Evolutionary conservation across 2,329 filamentous ascomycete species (phyloP).

Genomic region (Aspergillus niger): DNA sequence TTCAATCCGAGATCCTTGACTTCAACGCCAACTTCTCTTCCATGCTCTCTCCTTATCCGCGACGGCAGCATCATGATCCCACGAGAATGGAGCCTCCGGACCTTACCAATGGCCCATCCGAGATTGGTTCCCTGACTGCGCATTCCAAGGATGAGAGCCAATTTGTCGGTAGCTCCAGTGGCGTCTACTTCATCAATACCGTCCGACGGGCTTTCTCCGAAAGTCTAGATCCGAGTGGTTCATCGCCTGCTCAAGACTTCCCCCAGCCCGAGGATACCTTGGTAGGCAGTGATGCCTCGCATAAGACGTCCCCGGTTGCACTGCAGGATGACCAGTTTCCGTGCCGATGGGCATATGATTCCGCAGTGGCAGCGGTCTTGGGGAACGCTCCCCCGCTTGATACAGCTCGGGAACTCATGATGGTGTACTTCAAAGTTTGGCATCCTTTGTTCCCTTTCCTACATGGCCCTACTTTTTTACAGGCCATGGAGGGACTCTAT

Average conservation of each 20-base stretch:
- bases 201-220: slow-evolving; percentile 54
- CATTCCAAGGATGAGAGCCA: slow-evolving; percentile 50
- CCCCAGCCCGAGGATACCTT: slow-evolving; percentile 35
- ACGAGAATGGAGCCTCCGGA: slow-evolving; percentile 29
- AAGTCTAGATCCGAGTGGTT: slow-evolving; percentile 27
- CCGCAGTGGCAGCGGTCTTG: slow-evolving; percentile 26
- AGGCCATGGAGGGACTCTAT: slow-evolving; percentile 49
- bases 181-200: slow-evolving; percentile 58
- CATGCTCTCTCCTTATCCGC: not conserved
- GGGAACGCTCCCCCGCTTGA: slow-evolving; percentile 33
- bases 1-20: not conserved
- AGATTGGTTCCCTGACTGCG: slow-evolving; percentile 47
- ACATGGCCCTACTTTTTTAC: slow-evolving; percentile 53
- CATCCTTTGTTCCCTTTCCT: slow-evolving; percentile 57
- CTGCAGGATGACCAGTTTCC: slow-evolving; percentile 15
- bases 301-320: slow-evolving; percentile 13
- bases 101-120: slow-evolving; percentile 5
- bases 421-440: slow-evolving; percentile 55
- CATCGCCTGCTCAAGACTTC: slow-evolving; percentile 26
- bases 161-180: slow-evolving; percentile 56
- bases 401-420: slow-evolving; percentile 47
- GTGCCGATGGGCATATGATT: slow-evolving; percentile 33
- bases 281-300: slow-evolving; percentile 29
- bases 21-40: not conserved
- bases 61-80: slow-evolving; percentile 18